Percentiles rank a stretch among this genome's conserved stretches.
Conservation (phyloP, 495 filamentous ascomycete species). For the Xanthoparmelia taractica region DNA sequence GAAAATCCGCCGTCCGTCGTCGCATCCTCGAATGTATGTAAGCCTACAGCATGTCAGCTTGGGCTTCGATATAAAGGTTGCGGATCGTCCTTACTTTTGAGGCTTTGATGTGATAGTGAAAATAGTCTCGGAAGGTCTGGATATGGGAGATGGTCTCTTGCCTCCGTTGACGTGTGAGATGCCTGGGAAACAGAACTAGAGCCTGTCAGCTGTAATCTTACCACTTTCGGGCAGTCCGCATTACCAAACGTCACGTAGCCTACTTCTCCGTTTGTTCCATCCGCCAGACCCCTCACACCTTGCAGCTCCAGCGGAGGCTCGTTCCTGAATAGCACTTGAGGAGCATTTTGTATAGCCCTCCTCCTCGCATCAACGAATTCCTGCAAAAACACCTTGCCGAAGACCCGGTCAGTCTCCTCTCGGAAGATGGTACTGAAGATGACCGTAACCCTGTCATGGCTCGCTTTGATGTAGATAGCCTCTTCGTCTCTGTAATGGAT, state of each 20-base stretch:
- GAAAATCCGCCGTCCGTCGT: conserved; percentile 91
- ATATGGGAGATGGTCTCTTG: conserved; percentile 96
- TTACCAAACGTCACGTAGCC: conserved; percentile 97
- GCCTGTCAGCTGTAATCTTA: conserved; percentile 16
- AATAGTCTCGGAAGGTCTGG: conserved; percentile 99
- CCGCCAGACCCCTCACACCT: conserved; percentile 71
- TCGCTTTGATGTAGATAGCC: conserved; percentile 98
- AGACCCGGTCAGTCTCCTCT: conserved; percentile 94
- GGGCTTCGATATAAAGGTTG: background rate
- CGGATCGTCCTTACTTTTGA: conserved; percentile 62
- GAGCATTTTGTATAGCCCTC: conserved; percentile 93
- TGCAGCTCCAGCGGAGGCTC: conserved; percentile 90
- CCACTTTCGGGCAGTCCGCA: conserved; percentile 15
- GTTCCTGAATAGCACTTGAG: conserved; percentile 94
- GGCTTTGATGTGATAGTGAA: conserved; percentile 99
- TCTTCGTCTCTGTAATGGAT: conserved; percentile 98
- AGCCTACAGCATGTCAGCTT: conserved; percentile 45
- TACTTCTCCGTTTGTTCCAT: conserved; percentile 64
- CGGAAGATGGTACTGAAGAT: conserved; percentile 98
- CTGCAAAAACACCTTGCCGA: conserved; percentile 91
- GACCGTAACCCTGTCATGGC: conserved; percentile 91
- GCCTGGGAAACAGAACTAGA: conserved; percentile 88
- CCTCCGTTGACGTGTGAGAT: conserved; percentile 81
- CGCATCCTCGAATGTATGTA: conserved; percentile 99
- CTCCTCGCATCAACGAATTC: conserved; percentile 96